Evolutionary conservation across 345 rosid species (phyloP), one percentile per base, ranked within the genome.

Genomic region (Populus simonii): DNA sequence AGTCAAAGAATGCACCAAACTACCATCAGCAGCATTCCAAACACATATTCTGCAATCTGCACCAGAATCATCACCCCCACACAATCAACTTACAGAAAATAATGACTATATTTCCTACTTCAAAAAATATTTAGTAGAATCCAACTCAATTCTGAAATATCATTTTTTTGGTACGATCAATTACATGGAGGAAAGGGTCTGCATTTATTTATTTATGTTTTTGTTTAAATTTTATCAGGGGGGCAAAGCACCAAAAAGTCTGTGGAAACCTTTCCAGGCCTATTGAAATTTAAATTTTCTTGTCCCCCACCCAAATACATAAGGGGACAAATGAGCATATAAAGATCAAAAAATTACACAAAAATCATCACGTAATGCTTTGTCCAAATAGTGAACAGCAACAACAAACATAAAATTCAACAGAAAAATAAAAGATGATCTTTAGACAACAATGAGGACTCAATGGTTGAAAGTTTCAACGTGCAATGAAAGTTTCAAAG

Each of bases 31-130:
- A 38, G 97, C 98, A 88, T 96, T 96, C 99, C 99, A 96, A 77
- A 96, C 99, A 51, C 99, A 96, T 81, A 96, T 94, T 88, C 99
- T 91, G 89, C 98, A 96, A 86, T 96, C 99, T 96, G 90, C 85
- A 86, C 72, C n/a, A 23, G 65, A 23, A 59, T 59, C 16, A n/a
- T 59, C 65, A 59, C 29, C 59, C 23, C 65, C 29, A 59, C 27
- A 23, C 65, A 23, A 59, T 59, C 15, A 59, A 23, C 6, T 59
- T 23, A 59, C 6, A 59, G 29, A 59, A 59, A n/a, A 59, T 10
- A 22, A 8, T 9, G 15, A 59, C 65, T 59, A 23, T 11, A 59
- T 23, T n/a, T 23, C 6, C 65, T n/a, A 59, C 29, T 10, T 8
- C 15, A 59, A 23, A n/a, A n/a, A 59, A 59, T n/a, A 23, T 8